These are phyloP conservation scores for Thuja plicata DNA, from an alignment of 83 land plant genomes.

Conservation along the genomic window DNA sequence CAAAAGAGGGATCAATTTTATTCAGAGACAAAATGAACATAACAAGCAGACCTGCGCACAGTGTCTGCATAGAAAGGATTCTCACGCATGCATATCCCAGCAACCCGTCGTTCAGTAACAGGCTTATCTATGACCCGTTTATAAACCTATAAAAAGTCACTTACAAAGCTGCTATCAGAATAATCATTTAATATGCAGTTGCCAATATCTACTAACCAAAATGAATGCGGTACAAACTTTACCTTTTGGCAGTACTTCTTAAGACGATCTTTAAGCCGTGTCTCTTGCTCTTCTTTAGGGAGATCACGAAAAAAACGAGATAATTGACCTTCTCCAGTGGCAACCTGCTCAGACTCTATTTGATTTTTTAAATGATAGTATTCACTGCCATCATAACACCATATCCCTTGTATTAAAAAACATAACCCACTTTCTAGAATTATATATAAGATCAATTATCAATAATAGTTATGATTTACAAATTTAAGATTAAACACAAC, in stretches of 20 bases:
- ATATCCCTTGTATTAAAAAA: background rate
- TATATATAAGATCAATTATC: background rate
- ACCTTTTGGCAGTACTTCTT: conserved; percentile 99
- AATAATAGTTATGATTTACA: background rate
- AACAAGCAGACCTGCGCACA: conserved; percentile 78
- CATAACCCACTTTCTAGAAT: background rate
- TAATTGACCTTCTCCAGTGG: conserved; percentile 45
- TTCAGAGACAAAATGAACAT: background rate
- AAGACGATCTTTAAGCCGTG: conserved; percentile 87
- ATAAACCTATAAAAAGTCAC: conserved; percentile 59
- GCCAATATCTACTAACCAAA: background rate
- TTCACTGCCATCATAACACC: conserved; percentile 59
- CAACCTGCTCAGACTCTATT: conserved; percentile 87
- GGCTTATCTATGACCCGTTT: conserved; percentile 98
- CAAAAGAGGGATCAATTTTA: background rate
- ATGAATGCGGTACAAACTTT: conserved; percentile 4
- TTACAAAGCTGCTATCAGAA: conserved; percentile 7
- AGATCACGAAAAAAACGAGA: conserved; percentile 83
- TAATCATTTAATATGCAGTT: conserved; percentile 1
- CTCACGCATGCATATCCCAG: conserved; percentile 99
- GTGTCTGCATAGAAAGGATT: conserved; percentile 98
- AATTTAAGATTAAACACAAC: background rate
- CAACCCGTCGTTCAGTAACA: conserved; percentile 83
- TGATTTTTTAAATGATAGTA: conserved; percentile 93
- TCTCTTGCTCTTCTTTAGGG: conserved; percentile 81